Conservation (phyloP, 2,329 filamentous ascomycete genomes). For the Paraphoma chrysanthemicola region DNA sequence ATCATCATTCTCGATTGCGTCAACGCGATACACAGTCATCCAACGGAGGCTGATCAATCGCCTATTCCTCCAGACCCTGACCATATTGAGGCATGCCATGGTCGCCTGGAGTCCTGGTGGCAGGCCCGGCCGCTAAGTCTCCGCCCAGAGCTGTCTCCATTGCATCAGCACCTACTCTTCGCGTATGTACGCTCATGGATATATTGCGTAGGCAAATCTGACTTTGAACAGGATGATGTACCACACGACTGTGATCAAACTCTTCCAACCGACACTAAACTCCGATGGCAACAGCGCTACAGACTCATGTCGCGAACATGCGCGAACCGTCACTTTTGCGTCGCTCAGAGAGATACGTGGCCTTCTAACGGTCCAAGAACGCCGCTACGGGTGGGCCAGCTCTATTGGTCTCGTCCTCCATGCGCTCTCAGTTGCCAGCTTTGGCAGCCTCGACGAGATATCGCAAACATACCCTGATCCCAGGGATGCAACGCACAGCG, state of each 20-base stretch:
- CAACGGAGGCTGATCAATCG: slow-evolving; percentile 1
- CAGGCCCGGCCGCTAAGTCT: slow-evolving; percentile 20
- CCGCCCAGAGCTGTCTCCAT: slow-evolving; percentile 25
- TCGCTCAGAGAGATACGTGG: slow-evolving; percentile 32
- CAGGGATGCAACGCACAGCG: slow-evolving; percentile 14
- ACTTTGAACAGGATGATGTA: slow-evolving; percentile 32
- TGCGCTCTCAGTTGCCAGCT: slow-evolving; percentile 32
- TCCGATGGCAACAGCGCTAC: neutral
- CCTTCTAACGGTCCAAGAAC: slow-evolving; percentile 32
- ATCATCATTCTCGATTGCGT: slow-evolving; percentile 32
- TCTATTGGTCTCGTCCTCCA: slow-evolving; percentile 35
- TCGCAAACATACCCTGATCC: slow-evolving; percentile 8
- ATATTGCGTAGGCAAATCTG: slow-evolving; percentile 3
- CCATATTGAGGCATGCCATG: slow-evolving; percentile 27
- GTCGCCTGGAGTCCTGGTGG: slow-evolving; percentile 33
- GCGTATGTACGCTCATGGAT: slow-evolving; percentile 23
- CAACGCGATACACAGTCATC: slow-evolving; percentile 16
- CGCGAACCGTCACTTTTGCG: slow-evolving; percentile 17
- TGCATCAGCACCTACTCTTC: slow-evolving; percentile 33
- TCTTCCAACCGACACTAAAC: slow-evolving; percentile 31
- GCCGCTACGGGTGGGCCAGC: slow-evolving; percentile 31
- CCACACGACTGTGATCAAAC: slow-evolving; percentile 30
- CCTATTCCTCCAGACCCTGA: slow-evolving; percentile 18
- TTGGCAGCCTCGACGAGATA: slow-evolving; percentile 36
- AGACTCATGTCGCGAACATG: slow-evolving; percentile 8